Evolutionary conservation across 495 filamentous ascomycete species (phyloP).

Genomic region (Aspergillus nanangensis): DNA sequence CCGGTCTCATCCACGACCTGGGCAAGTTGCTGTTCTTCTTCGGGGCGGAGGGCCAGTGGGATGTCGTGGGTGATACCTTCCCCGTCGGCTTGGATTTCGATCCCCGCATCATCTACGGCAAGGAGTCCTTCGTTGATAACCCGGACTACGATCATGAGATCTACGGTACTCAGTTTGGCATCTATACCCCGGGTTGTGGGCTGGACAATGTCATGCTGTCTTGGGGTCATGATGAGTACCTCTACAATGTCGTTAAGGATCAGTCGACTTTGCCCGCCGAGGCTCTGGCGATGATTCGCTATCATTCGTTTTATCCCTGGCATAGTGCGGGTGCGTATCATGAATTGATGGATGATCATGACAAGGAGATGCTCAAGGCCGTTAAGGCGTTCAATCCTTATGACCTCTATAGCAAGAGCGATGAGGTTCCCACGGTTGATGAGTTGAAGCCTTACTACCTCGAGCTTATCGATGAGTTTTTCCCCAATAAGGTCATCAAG

Average conservation of each 20-base stretch:
- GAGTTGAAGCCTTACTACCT: slow-evolving; percentile 80
- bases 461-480: slow-evolving; percentile 82
- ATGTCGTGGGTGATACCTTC: slow-evolving; percentile 89
- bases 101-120: slow-evolving; percentile 67
- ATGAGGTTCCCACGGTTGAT: slow-evolving; percentile 68
- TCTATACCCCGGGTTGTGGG: slow-evolving; percentile 73
- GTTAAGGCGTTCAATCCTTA: slow-evolving; percentile 88
- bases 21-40: slow-evolving; percentile 87
- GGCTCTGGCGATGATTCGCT: slow-evolving; percentile 85
- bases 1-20: slow-evolving; percentile 83
- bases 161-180: slow-evolving; percentile 69
- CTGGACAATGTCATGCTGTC: slow-evolving; percentile 82
- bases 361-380: slow-evolving; percentile 71
- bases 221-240: slow-evolving; percentile 91
- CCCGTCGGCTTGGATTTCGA: slow-evolving; percentile 85
- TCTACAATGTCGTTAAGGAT: slow-evolving; percentile 78
- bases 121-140: slow-evolving; percentile 68
- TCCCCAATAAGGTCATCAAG: slow-evolving; percentile 68
- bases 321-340: slow-evolving; percentile 72
- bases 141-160: slow-evolving; percentile 61
- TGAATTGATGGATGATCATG: slow-evolving; percentile 77
- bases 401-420: slow-evolving; percentile 89
- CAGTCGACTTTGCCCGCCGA: slow-evolving; percentile 73
- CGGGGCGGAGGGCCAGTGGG: slow-evolving; percentile 81
- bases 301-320: slow-evolving; percentile 90